phyloP scores from a whole-genome alignment of 1,139 yeast species.

The Debaryomycetaceae sp. region DNA sequence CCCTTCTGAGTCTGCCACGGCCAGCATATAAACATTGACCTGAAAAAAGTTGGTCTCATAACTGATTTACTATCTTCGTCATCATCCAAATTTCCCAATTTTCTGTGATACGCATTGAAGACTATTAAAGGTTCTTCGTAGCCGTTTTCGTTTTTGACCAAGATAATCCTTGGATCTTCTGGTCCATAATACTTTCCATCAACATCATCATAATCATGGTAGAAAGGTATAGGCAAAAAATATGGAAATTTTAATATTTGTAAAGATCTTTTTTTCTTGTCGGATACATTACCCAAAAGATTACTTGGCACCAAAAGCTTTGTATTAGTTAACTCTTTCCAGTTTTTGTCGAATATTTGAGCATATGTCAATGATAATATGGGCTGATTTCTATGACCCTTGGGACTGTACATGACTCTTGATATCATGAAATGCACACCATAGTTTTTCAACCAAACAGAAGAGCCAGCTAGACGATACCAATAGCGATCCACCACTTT shows the following conservation, averaged over 20 bases:
- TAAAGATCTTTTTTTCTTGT: slow-evolving; percentile 9
- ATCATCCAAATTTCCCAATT: slow-evolving; percentile 21
- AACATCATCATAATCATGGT: slow-evolving; percentile 21
- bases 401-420: slow-evolving; percentile 30
- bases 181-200: slow-evolving; percentile 34
- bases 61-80: slow-evolving; percentile 18
- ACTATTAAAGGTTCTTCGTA: slow-evolving; percentile 36
- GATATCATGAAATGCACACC: slow-evolving; percentile 38
- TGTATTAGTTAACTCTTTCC: slow-evolving; percentile 35
- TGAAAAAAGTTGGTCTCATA: slow-evolving; percentile 8
- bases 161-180: slow-evolving; percentile 40
- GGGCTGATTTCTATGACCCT: slow-evolving; percentile 29
- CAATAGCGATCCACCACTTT: slow-evolving; percentile 30
- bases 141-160: slow-evolving; percentile 28
- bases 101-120: slow-evolving; percentile 32
- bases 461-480: slow-evolving; percentile 38
- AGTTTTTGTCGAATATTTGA: slow-evolving; percentile 34
- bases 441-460: slow-evolving; percentile 39
- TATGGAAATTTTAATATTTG: slow-evolving; percentile 25
- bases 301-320: slow-evolving; percentile 33
- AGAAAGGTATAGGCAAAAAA: slow-evolving; percentile 33
- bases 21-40: slow-evolving; percentile 18
- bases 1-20: slow-evolving; percentile 29
- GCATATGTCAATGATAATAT: slow-evolving; percentile 32
- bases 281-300: slow-evolving; percentile 8